Evolutionary conservation across 441 rosid species (phyloP).

Genomic region (Gossypium davidsonii): DNA sequence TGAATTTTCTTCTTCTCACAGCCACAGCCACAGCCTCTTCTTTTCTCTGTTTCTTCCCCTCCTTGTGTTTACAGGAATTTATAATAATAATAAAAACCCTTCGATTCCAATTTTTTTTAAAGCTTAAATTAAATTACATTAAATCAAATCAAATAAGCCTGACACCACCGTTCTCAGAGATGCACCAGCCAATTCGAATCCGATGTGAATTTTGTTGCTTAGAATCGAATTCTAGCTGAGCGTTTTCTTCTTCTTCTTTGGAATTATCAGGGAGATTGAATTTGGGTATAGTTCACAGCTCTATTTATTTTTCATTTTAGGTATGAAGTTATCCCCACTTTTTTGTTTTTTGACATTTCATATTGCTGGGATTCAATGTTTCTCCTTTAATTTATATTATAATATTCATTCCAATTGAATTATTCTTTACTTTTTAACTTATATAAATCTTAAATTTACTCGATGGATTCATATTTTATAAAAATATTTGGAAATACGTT

Average conservation of each 20-base stretch:
- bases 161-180: background rate
- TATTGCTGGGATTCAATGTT: background rate
- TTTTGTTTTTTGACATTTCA: background rate
- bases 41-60: background rate
- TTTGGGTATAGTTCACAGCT: background rate
- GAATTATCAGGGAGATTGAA: background rate
- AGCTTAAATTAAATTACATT: background rate
- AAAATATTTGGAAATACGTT: background rate
- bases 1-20: background rate
- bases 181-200: background rate
- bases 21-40: background rate
- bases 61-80: background rate
- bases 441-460: background rate
- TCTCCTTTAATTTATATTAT: background rate
- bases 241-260: background rate
- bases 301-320: background rate
- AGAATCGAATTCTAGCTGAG: background rate
- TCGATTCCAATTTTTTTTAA: background rate
- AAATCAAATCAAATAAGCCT: background rate
- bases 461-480: background rate
- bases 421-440: background rate
- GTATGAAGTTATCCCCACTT: background rate
- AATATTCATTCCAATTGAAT: background rate
- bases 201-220: background rate
- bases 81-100: background rate